phyloP scores from a whole-genome alignment of 148 eudicot genomes.

The Cornus controversa region DNA sequence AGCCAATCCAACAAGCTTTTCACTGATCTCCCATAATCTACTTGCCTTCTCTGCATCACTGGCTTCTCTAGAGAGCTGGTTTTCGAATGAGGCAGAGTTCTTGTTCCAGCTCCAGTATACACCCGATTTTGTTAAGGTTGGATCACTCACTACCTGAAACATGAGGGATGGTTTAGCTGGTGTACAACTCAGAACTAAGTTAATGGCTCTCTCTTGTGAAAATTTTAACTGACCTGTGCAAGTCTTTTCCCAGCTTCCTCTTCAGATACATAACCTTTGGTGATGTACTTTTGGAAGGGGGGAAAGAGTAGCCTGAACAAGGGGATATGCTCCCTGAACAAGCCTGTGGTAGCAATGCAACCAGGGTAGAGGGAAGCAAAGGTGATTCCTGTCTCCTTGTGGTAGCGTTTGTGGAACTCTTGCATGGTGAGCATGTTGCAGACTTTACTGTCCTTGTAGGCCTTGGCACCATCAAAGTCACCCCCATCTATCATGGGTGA shows the following conservation, averaged over 20 bases:
- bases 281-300: constrained; percentile 89
- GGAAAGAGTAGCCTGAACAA: constrained; percentile 82
- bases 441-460: constrained; percentile 94
- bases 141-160: constrained; percentile 75
- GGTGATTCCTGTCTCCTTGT: constrained; percentile 81
- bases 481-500: constrained; percentile 95
- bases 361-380: too few relatives aligned
- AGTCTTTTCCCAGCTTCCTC: constrained; percentile 84
- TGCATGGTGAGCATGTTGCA: constrained; percentile 99
- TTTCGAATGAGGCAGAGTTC: constrained; percentile 69
- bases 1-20: constrained; percentile 86
- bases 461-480: constrained; percentile 91
- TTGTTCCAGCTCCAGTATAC: constrained; percentile 98
- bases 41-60: constrained; percentile 80
- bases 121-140: constrained; percentile 80
- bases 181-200: not conserved
- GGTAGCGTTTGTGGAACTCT: constrained; percentile 80
- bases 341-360: too few relatives aligned
- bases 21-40: constrained; percentile 84
- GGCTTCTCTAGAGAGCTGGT: constrained; percentile 85
- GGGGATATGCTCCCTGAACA: constrained; percentile 70
- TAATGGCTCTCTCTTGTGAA: not conserved
- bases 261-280: constrained; percentile 92
- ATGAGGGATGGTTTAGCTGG: not conserved
- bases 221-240: constrained; percentile 67